Evolutionary conservation across 2,329 filamentous ascomycete species (phyloP).

Genomic region (Colletotrichum sp.): DNA sequence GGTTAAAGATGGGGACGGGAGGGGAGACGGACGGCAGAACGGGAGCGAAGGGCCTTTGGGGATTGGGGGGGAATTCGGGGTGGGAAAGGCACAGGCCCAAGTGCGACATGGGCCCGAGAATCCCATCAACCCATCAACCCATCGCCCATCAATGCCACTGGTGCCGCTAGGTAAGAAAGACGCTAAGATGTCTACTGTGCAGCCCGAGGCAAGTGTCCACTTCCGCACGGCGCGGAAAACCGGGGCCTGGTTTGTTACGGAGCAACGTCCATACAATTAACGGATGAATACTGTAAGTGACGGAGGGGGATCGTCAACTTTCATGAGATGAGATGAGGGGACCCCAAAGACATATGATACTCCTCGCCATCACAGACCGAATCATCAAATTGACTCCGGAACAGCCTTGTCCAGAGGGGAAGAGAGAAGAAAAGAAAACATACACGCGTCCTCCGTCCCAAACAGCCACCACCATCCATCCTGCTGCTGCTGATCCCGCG

Average conservation of each 20-base stretch:
- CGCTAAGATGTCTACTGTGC: not conserved
- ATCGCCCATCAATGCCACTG: not conserved
- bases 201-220: not conserved
- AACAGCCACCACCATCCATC: not conserved
- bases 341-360: not conserved
- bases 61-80: not conserved
- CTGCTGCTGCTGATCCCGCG: not conserved
- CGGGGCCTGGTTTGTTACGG: not conserved
- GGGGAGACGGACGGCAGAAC: not conserved
- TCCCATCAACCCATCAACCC: not conserved
- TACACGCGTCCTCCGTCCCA: not conserved
- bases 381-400: not conserved
- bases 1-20: not conserved
- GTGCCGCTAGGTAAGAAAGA: not conserved
- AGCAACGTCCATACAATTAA: not conserved
- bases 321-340: not conserved
- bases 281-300: not conserved
- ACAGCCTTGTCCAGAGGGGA: not conserved
- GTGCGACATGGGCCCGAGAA: not conserved
- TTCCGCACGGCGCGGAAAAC: not conserved
- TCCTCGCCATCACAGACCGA: not conserved
- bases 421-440: not conserved
- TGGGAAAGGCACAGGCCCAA: not conserved
- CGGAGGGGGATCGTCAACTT: not conserved
- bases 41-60: not conserved